Evolutionary conservation across 768 basidiomycete genomes (phyloP).

Genomic region (Ephemerocybe angulata): DNA sequence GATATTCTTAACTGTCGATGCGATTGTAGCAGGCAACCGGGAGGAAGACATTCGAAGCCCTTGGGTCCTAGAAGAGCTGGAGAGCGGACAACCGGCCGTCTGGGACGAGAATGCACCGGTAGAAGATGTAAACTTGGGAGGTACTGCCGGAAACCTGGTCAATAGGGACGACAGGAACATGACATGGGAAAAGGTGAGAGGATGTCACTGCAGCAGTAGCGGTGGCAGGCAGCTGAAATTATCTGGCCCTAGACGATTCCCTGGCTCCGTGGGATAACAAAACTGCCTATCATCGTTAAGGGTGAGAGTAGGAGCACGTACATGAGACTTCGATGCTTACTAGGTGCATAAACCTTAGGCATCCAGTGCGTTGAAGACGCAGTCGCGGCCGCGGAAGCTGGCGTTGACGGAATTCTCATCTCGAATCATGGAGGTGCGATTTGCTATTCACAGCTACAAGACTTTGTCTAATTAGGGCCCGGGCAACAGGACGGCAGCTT

Average conservation of each 20-base stretch:
- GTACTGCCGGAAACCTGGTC: constrained; percentile 66
- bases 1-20: constrained; percentile 90
- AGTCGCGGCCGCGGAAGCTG: constrained; percentile 75
- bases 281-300: constrained; percentile 71
- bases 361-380: constrained; percentile 83
- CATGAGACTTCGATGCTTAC: not conserved
- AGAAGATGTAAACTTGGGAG: constrained; percentile 40
- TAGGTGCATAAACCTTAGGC: constrained; percentile 34
- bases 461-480: constrained; percentile 1
- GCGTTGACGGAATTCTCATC: constrained; percentile 83
- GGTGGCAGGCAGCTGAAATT: not conserved
- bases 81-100: constrained; percentile 33
- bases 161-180: constrained; percentile 68
- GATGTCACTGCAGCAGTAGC: not conserved
- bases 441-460: not conserved
- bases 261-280: constrained; percentile 69
- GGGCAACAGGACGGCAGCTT: constrained; percentile 62
- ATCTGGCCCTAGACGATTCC: constrained; percentile 57
- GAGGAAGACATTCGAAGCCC: constrained; percentile 68
- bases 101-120: constrained; percentile 30
- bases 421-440: constrained; percentile 85
- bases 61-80: constrained; percentile 55
- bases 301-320: constrained; percentile 32
- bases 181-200: constrained; percentile 66
- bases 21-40: constrained; percentile 76